A percentile compares a stretch with the other conserved stretches of the same genome.
phyloP scores from a whole-genome alignment of 192 early-diverging fungal species.

The Linnemannia elongata region DNA sequence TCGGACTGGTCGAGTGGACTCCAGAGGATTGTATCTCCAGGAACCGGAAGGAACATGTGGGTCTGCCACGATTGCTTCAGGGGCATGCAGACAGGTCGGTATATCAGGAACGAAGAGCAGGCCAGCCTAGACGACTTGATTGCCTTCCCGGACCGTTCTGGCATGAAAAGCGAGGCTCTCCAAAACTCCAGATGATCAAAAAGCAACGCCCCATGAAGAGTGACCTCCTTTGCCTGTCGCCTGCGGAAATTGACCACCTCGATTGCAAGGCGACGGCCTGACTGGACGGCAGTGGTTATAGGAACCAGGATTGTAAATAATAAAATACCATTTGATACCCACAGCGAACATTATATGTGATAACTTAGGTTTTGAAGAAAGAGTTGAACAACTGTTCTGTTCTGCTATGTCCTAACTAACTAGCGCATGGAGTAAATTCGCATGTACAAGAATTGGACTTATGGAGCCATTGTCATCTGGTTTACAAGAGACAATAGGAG shows the following conservation, averaged over 20 bases:
- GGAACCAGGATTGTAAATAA: too few species aligned
- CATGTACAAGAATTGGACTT: too few species aligned
- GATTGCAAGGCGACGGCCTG: conserved; percentile 15
- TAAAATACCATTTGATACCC: too few species aligned
- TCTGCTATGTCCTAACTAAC: too few species aligned
- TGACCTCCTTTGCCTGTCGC: conserved; percentile 17
- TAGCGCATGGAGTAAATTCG: too few species aligned
- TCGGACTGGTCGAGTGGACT: conserved; percentile 39
- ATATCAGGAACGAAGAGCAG: conserved; percentile 42
- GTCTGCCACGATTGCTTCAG: conserved; percentile 37
- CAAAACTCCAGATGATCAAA: conserved; percentile 28
- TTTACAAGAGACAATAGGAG: too few species aligned
- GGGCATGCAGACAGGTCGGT: conserved; percentile 17
- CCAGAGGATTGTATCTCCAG: conserved; percentile 38
- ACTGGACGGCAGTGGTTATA: too few species aligned
- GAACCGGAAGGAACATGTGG: conserved; percentile 37
- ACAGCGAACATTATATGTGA: too few species aligned
- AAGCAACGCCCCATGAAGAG: conserved; percentile 29
- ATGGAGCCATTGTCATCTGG: too few species aligned
- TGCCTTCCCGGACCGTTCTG: conserved; percentile 27
- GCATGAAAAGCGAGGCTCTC: conserved; percentile 48
- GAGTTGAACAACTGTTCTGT: too few species aligned
- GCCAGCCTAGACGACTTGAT: conserved; percentile 45
- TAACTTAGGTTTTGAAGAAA: too few species aligned
- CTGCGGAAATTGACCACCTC: conserved; percentile 29